Conservation (phyloP, 345 rosid genomes). For the Gossypium rotundifolium region DNA sequence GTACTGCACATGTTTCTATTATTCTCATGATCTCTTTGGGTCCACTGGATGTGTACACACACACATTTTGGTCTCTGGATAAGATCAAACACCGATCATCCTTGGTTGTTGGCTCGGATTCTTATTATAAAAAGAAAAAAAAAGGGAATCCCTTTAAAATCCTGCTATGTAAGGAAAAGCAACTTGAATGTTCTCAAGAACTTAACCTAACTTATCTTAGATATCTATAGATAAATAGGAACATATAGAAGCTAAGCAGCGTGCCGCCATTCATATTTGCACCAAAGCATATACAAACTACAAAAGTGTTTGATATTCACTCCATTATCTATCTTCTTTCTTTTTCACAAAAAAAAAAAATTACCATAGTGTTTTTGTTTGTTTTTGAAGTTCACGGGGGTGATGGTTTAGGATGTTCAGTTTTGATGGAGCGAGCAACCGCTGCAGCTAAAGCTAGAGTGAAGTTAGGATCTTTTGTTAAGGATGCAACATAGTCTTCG, state of each 20-base stretch:
- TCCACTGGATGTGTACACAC: background rate
- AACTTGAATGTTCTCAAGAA: background rate
- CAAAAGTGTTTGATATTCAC: background rate
- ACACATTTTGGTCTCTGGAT: background rate
- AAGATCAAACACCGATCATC: background rate
- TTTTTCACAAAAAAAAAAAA: no score
- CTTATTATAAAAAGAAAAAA: no score
- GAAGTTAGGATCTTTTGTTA: conserved; percentile 39
- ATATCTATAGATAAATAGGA: background rate
- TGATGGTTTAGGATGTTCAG: background rate
- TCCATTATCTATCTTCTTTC: no score
- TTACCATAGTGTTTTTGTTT: background rate
- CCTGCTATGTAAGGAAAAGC: background rate
- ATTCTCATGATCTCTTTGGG: background rate
- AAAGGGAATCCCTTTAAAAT: background rate
- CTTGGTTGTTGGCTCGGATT: background rate
- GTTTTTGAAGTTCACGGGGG: background rate
- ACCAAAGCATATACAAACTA: background rate
- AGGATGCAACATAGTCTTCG: conserved; percentile 33
- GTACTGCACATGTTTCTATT: background rate
- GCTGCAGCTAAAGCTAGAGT: conserved; percentile 36
- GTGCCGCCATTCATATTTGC: background rate
- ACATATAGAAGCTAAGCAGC: background rate
- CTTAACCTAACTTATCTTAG: background rate
- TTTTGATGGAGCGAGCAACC: conserved; percentile 33